A percentile compares a stretch with the other conserved stretches of the same genome.
Conservation (phyloP, 257 asterid genomes). For the Apocynum venetum region DNA sequence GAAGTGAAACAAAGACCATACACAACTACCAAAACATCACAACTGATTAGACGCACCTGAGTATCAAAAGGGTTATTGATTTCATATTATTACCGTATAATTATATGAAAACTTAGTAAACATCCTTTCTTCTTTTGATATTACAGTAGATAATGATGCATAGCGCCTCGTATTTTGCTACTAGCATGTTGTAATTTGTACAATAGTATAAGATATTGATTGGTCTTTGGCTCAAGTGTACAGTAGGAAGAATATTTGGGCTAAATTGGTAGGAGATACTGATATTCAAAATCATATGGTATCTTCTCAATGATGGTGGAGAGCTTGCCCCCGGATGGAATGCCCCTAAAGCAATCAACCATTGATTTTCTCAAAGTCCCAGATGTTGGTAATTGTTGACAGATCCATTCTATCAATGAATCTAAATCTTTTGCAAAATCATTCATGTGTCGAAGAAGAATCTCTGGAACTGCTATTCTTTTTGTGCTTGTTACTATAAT, state of each 20-base stretch:
- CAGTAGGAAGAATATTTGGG: background rate
- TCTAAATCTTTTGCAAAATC: conserved; percentile 57
- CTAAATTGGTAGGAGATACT: conserved; percentile 46
- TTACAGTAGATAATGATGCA: no score
- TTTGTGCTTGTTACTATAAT: conserved; percentile 53
- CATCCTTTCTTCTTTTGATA: background rate
- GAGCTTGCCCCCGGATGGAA: conserved; percentile 34
- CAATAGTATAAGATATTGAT: background rate
- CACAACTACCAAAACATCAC: background rate
- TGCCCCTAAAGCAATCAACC: conserved; percentile 54
- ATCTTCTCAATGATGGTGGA: conserved; percentile 58
- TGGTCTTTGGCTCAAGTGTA: background rate
- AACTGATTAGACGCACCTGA: background rate
- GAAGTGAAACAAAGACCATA: background rate
- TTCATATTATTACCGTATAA: no score
- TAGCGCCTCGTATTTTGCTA: no score
- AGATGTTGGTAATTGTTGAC: conserved; percentile 73
- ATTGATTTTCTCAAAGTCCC: conserved; percentile 74
- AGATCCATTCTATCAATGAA: conserved; percentile 69
- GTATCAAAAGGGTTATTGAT: no score
- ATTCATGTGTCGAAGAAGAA: conserved; percentile 51
- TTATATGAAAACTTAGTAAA: background rate
- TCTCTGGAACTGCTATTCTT: conserved; percentile 69
- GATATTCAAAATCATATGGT: conserved; percentile 82
- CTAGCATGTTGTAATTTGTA: background rate